phyloP scores from a whole-genome alignment of 75 land plant species.

The Pinus taeda region DNA sequence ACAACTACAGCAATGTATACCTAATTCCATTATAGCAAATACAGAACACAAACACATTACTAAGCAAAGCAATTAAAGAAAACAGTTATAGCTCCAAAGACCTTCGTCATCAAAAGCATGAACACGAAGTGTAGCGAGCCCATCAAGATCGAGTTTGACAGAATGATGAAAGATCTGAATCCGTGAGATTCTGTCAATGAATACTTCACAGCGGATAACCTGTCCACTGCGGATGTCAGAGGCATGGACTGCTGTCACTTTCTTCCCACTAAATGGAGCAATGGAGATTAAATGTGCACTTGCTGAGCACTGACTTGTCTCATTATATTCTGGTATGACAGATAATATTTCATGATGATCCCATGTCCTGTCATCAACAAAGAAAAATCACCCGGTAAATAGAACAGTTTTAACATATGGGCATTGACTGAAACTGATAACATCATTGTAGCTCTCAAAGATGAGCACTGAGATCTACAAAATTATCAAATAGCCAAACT shows the following conservation, averaged over 20 bases:
- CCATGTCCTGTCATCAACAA: slow-evolving; percentile 69
- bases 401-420: not conserved
- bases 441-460: not conserved
- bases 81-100: slow-evolving; percentile 12
- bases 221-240: slow-evolving; percentile 66
- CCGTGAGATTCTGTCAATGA: slow-evolving; percentile 78
- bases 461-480: not conserved
- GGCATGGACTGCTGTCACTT: slow-evolving; percentile 90
- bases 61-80: not conserved
- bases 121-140: slow-evolving; percentile 77
- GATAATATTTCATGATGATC: slow-evolving; percentile 92
- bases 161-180: slow-evolving; percentile 94
- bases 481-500: too few species aligned
- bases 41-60: not conserved
- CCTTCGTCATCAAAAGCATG: slow-evolving; percentile 96
- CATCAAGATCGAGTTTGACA: slow-evolving; percentile 90
- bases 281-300: slow-evolving; percentile 88
- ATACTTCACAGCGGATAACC: slow-evolving; percentile 90
- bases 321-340: slow-evolving; percentile 83
- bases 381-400: not conserved
- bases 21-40: not conserved
- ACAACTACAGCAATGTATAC: not conserved
- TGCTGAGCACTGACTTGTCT: slow-evolving; percentile 65
- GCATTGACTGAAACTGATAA: not conserved
- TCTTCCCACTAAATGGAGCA: slow-evolving; percentile 78